Evolutionary conservation across 2,329 filamentous ascomycete species (phyloP).

Genomic region (Incumbomyces delicatus): DNA sequence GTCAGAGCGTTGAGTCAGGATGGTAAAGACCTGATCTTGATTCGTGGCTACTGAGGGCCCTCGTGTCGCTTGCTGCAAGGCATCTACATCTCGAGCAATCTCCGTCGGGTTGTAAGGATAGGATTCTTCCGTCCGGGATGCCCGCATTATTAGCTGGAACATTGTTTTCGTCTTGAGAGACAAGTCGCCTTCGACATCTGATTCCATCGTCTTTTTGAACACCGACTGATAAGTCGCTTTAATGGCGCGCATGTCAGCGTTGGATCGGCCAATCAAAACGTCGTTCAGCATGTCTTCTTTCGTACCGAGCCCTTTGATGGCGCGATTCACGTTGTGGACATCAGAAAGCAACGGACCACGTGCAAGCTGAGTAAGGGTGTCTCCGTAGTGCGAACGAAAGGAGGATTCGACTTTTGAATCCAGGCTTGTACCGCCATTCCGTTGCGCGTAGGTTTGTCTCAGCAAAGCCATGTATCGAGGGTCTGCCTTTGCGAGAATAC

Average conservation of each 20-base stretch:
- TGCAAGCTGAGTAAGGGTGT: slow-evolving; percentile 63
- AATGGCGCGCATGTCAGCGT: slow-evolving; percentile 81
- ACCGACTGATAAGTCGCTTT: slow-evolving; percentile 64
- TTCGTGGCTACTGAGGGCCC: slow-evolving; percentile 61
- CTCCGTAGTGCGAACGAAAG: slow-evolving; percentile 43
- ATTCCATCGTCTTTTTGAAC: slow-evolving; percentile 57
- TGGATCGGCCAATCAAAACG: slow-evolving; percentile 68
- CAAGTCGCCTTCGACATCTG: slow-evolving; percentile 66
- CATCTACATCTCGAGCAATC: slow-evolving; percentile 64
- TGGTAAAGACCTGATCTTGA: slow-evolving; percentile 65
- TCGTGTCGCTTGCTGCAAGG: slow-evolving; percentile 68
- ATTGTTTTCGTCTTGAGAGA: slow-evolving; percentile 78
- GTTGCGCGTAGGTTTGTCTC: slow-evolving; percentile 57
- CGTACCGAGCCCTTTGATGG: slow-evolving; percentile 71
- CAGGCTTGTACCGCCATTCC: slow-evolving; percentile 65
- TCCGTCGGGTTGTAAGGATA: slow-evolving; percentile 62
- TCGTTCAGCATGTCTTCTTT: slow-evolving; percentile 83
- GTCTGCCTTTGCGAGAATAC: slow-evolving; percentile 60
- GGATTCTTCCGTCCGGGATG: slow-evolving; percentile 66
- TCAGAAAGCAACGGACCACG: slow-evolving; percentile 74
- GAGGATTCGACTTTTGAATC: slow-evolving; percentile 66
- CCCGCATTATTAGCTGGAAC: slow-evolving; percentile 72
- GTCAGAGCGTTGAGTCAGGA: slow-evolving; percentile 66
- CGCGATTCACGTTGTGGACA: slow-evolving; percentile 57
- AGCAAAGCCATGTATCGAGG: slow-evolving; percentile 66